These are phyloP conservation scores for Hordeum vulgare DNA, from an alignment of 176 grass and related monocot species.

Conservation along the genomic window MorexV3_pseudomolecules_assembly NC_058520.1:137382254-137382753, in stretches of 20 bases:
- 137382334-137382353: neutral
- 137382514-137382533: conserved; percentile 38
- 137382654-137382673: neutral
- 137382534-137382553: conserved; percentile 41
- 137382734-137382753: neutral
- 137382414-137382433: neutral
- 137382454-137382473: neutral
- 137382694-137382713: neutral
- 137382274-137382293: neutral
- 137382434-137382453: neutral
- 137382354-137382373: neutral
- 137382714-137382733: neutral
- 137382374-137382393: neutral
- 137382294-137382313: neutral
- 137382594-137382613: conserved; percentile 21
- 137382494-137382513: conserved; percentile 36
- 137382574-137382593: conserved; percentile 48
- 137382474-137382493: neutral
- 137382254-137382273: neutral
- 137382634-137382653: conserved; percentile 19
- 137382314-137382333: neutral
- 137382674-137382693: neutral
- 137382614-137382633: conserved; percentile 18
- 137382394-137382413: neutral
- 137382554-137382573: conserved; percentile 26